Evolutionary conservation across 192 early-diverging fungal species (phyloP), one percentile per base, ranked within the genome.

Genomic region (Bifiguratus adelaidae): DNA sequence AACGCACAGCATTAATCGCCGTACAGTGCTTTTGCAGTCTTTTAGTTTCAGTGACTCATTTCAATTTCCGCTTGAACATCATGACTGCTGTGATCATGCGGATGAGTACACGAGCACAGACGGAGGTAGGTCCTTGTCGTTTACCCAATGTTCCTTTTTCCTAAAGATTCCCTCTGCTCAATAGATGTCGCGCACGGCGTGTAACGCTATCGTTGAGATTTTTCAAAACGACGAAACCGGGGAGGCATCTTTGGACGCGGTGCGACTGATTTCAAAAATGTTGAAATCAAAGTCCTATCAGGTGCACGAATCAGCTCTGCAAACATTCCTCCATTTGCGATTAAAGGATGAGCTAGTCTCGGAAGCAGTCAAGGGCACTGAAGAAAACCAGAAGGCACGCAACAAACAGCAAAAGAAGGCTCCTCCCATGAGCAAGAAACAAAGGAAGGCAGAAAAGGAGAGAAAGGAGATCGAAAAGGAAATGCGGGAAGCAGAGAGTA

Each of bases 61-160:
- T 98, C 69, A 98, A 98, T 71, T 98, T 91, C 58, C 81, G 93
- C 34, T 60, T 82, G 33, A 91, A 98, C 52, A 57, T 98, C 25
- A 75, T 98, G 70, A 84, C 81, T 2, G 77, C 85, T 1, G 58
- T 96, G 22, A 79, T 96, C 5, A 67, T 74, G 13, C 79, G 83
- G 37, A 87, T 92, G 76, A 83, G 72, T 51, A 67, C 67, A 29
- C 48, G 53, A 38, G 30, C 68, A 42, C 68, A 76, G 50, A 61
- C 82, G 50, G 52, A 70, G 60, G 37, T 63, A 70, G 22, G 47
- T 67, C 16, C 44, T 25, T 49, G 18, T 48, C 36, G 13, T 51
- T 50, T 32, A 21, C 3, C 3, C 2, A 41, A 11, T 0, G 7
- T n/a, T n/a, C 4, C 19, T 0, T 7, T 24, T 1, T 9, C 7